phyloP scores from a whole-genome alignment of 2,329 filamentous ascomycete species.

The Epichloe baconii region DNA sequence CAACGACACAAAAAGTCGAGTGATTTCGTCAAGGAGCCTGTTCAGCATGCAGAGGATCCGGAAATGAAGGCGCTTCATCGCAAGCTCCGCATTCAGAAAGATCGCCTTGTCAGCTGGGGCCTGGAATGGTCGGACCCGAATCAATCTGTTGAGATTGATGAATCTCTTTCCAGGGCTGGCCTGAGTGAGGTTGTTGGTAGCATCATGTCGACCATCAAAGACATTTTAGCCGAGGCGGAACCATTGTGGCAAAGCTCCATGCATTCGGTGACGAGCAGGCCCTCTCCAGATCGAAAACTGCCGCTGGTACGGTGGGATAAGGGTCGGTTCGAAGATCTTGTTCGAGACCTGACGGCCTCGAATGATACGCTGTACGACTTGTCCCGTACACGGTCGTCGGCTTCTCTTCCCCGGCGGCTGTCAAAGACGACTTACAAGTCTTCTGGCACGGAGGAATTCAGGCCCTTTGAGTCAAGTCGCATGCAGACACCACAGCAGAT shows the following conservation, averaged over 20 bases:
- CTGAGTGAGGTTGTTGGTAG: slow-evolving; percentile 65
- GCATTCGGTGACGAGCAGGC: slow-evolving; percentile 25
- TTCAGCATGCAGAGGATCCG: slow-evolving; percentile 50
- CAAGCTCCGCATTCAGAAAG: slow-evolving; percentile 68
- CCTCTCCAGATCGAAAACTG: slow-evolving; percentile 38
- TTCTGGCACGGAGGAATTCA: slow-evolving; percentile 28
- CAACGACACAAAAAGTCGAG: slow-evolving; percentile 70
- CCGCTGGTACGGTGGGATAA: slow-evolving; percentile 54
- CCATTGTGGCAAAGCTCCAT: slow-evolving; percentile 53
- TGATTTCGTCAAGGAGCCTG: slow-evolving; percentile 55
- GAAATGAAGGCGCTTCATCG: slow-evolving; percentile 61
- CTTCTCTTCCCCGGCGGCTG: slow-evolving; percentile 18
- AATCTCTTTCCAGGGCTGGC: slow-evolving; percentile 57
- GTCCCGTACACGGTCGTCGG: slow-evolving; percentile 48
- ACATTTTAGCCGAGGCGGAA: slow-evolving; percentile 65
- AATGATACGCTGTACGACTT: slow-evolving; percentile 72
- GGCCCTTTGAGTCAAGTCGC: slow-evolving; percentile 44
- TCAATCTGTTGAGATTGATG: slow-evolving; percentile 57
- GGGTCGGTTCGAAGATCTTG: slow-evolving; percentile 59
- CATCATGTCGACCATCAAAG: slow-evolving; percentile 69
- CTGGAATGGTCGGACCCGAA: slow-evolving; percentile 67
- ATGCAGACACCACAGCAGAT: slow-evolving; percentile 50
- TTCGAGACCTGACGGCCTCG: slow-evolving; percentile 60
- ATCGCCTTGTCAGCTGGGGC: slow-evolving; percentile 67
- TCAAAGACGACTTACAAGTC: slow-evolving; percentile 23